A percentile compares a stretch with the other conserved stretches of the same genome.
phyloP scores from a whole-genome alignment of 31 red algal genomes.

The Asparagopsis taxiformis region DNA sequence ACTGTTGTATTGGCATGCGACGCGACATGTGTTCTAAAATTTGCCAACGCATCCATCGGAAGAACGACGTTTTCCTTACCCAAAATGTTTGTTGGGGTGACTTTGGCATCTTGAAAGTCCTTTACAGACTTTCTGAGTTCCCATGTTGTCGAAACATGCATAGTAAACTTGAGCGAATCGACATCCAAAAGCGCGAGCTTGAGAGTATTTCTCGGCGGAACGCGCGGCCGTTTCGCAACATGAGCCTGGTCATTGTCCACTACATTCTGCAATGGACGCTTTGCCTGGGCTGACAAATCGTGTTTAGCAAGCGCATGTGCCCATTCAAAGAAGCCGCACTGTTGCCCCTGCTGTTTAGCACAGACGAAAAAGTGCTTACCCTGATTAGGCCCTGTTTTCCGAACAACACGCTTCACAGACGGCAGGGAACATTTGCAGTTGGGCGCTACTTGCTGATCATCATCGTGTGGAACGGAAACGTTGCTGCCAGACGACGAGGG shows the following conservation, averaged over 20 bases:
- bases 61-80: constrained; percentile 35
- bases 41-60: constrained; percentile 17
- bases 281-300: too few species aligned
- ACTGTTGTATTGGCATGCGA: not conserved
- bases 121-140: too few species aligned
- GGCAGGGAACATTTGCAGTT: constrained; percentile 26
- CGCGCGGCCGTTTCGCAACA: too few species aligned
- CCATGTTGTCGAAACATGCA: too few species aligned
- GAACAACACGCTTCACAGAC: constrained; percentile 39
- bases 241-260: too few species aligned
- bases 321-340: constrained; percentile 73
- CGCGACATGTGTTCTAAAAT: constrained; percentile 15
- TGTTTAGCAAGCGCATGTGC: constrained; percentile 1
- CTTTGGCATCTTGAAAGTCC: too few species aligned
- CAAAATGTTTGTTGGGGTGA: constrained; percentile 19
- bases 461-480: too few species aligned
- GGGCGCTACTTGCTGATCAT: constrained; percentile 1
- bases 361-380: constrained; percentile 42
- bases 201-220: too few species aligned
- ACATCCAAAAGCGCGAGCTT: too few species aligned
- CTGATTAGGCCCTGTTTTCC: constrained; percentile 38
- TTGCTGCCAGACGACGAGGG: too few species aligned
- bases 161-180: too few species aligned
- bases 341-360: constrained; percentile 14
- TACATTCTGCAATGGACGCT: too few species aligned